These are phyloP conservation scores for Telopea speciosissima DNA, from an alignment of 177 flowering plant genomes.

Conservation along the genomic window DNA sequence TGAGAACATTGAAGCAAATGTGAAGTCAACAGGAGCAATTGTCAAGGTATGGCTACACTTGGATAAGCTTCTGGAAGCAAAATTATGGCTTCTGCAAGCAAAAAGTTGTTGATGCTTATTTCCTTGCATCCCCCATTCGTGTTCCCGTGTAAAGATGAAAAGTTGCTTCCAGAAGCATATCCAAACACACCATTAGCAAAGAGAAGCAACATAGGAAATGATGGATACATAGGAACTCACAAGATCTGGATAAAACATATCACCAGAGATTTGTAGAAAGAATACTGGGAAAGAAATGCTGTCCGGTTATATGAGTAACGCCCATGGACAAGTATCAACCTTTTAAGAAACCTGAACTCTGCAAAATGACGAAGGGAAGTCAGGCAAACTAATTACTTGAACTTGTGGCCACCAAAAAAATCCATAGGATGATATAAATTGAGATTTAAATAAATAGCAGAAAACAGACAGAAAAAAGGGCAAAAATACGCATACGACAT, in stretches of 20 bases:
- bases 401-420: neutral
- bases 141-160: too few species aligned
- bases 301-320: slow-evolving; percentile 98
- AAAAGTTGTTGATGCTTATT: too few species aligned
- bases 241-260: slow-evolving; percentile 95
- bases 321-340: slow-evolving; percentile 97
- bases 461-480: neutral
- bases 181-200: too few species aligned
- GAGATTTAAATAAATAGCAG: neutral
- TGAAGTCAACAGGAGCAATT: too few species aligned
- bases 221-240: slow-evolving; percentile 45
- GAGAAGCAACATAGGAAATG: slow-evolving; percentile 7
- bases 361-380: slow-evolving; percentile 23
- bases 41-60: too few species aligned
- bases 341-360: slow-evolving; percentile 92
- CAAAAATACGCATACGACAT: too few species aligned
- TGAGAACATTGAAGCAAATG: too few species aligned
- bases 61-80: too few species aligned
- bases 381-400: neutral
- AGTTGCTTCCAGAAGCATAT: too few species aligned
- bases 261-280: slow-evolving; percentile 85
- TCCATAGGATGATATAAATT: neutral
- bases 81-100: too few species aligned
- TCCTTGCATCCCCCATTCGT: too few species aligned
- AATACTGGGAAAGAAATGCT: slow-evolving; percentile 94